Conservation (phyloP, 352 stramenopile genomes). For the Globisporangium sylvaticum region DNA sequence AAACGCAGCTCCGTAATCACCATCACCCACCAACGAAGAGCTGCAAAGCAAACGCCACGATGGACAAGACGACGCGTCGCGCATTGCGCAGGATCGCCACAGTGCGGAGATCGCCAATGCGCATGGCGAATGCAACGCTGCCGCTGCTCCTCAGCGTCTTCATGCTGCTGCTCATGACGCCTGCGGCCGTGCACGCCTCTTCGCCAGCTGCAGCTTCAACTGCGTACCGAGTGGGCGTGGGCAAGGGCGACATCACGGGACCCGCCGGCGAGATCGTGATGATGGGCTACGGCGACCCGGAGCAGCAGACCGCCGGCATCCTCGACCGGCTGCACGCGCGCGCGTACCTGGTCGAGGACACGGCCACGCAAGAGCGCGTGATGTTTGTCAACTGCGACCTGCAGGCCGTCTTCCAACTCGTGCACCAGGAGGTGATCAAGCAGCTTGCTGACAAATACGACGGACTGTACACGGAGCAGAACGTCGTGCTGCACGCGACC, state of each 20-base stretch:
- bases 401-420: slow-evolving; percentile 41
- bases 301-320: slow-evolving; percentile 45
- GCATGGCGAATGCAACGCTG: background rate
- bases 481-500: slow-evolving; percentile 70
- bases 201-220: background rate
- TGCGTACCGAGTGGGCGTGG: slow-evolving; percentile 44
- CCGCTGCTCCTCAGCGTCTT: background rate
- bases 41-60: background rate
- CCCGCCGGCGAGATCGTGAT: slow-evolving; percentile 54
- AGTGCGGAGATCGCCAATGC: background rate
- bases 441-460: slow-evolving; percentile 27
- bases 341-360: slow-evolving; percentile 55
- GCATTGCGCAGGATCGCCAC: background rate
- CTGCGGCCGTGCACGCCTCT: background rate
- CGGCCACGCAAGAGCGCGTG: slow-evolving; percentile 23
- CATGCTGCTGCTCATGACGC: background rate
- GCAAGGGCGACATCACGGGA: slow-evolving; percentile 60
- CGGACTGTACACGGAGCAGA: slow-evolving; percentile 52
- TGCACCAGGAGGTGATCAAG: slow-evolving; percentile 45
- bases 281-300: slow-evolving; percentile 57
- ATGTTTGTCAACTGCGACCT: slow-evolving; percentile 51
- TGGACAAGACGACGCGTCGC: background rate
- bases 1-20: background rate
- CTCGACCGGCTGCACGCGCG: slow-evolving; percentile 59
- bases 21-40: background rate